These are phyloP conservation scores for Pyrenula aspistea DNA, from an alignment of 495 filamentous ascomycete genomes.

Conservation along the genomic window DNA sequence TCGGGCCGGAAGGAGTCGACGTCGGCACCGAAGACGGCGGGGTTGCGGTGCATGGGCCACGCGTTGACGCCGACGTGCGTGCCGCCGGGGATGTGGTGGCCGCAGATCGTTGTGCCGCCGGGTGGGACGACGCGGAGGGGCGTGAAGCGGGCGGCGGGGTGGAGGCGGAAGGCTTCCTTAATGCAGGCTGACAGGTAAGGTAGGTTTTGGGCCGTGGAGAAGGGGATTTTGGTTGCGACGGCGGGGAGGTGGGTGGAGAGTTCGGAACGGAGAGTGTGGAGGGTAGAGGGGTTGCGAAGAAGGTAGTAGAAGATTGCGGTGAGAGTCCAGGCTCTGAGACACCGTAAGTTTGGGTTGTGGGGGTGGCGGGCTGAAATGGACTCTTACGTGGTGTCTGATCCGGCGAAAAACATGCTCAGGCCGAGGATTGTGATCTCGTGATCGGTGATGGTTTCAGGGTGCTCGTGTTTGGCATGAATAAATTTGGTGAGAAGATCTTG, in stretches of 20 bases:
- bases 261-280: constrained; percentile 35
- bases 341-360: background rate
- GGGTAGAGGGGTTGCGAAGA: constrained; percentile 33
- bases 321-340: constrained; percentile 5
- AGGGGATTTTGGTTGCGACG: constrained; percentile 25
- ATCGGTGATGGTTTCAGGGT: background rate
- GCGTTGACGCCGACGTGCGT: constrained; percentile 42
- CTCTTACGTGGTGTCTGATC: background rate
- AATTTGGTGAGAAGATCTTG: background rate
- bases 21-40: constrained; percentile 29
- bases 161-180: constrained; percentile 4
- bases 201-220: constrained; percentile 33
- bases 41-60: constrained; percentile 30
- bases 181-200: constrained; percentile 11
- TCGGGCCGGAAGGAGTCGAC: constrained; percentile 28
- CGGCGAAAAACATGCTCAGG: background rate
- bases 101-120: constrained; percentile 37
- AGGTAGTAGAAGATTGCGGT: constrained; percentile 42
- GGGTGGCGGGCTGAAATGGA: background rate
- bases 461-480: background rate
- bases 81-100: constrained; percentile 37
- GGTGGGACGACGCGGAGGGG: constrained; percentile 53
- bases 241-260: constrained; percentile 33
- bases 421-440: background rate
- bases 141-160: constrained; percentile 46